phyloP scores from a whole-genome alignment of 345 rosid genomes.

The Mallotus nudiflorus region DNA sequence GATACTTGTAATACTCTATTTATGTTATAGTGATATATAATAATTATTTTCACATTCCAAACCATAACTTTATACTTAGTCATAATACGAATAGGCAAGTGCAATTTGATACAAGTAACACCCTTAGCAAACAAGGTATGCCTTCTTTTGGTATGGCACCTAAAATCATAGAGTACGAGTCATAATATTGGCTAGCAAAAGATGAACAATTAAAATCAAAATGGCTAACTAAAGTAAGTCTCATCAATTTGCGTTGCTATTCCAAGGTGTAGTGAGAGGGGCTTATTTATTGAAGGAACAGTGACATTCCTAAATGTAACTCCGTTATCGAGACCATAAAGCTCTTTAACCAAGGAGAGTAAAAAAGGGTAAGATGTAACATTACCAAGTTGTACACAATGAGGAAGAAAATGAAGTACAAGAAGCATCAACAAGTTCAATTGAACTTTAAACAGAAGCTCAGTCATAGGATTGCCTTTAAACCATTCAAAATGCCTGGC shows the following conservation, averaged over 20 bases:
- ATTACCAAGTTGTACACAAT: not conserved
- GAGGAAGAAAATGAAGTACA: not conserved
- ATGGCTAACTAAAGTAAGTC: conserved; percentile 25
- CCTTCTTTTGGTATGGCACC: conserved; percentile 96
- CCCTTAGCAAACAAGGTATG: conserved; percentile 91
- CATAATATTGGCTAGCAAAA: conserved; percentile 11
- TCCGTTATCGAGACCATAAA: conserved; percentile 81
- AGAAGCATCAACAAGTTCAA: conserved; percentile 4
- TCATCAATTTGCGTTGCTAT: conserved; percentile 96
- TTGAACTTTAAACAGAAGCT: conserved; percentile 64
- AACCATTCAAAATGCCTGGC: conserved; percentile 86
- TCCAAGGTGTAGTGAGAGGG: conserved; percentile 79
- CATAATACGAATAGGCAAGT: conserved; percentile 73
- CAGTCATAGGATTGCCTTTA: conserved; percentile 68
- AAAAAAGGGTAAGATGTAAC: not conserved
- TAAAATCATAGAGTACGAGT: conserved; percentile 24
- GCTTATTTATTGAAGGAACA: conserved; percentile 71
- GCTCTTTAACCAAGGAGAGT: conserved; percentile 72
- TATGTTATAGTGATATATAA: too few relatives aligned
- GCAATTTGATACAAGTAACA: conserved; percentile 83
- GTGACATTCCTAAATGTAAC: conserved; percentile 74
- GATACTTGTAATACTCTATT: too few relatives aligned
- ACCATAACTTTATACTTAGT: too few relatives aligned
- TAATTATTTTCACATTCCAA: too few relatives aligned
- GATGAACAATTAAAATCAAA: conserved; percentile 14